Conservation (phyloP, 345 rosid genomes). For the Mallotus nudiflorus region DNA sequence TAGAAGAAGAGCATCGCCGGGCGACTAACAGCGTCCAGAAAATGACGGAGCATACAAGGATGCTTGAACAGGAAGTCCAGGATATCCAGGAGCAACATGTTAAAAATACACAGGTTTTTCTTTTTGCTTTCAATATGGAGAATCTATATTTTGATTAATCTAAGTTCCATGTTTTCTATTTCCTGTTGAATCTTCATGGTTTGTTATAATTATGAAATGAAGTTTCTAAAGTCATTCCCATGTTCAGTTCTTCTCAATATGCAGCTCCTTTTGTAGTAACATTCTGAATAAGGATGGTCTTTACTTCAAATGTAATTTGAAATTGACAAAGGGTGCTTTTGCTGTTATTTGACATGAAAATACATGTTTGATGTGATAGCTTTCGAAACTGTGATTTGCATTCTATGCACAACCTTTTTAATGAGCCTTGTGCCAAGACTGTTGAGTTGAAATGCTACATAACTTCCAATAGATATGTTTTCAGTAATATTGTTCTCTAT, state of each 20-base stretch:
- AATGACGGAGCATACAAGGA: conserved; percentile 43
- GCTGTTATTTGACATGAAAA: background rate
- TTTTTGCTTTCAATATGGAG: background rate
- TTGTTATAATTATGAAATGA: conserved; percentile 6
- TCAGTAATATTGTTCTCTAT: background rate
- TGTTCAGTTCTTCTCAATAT: background rate
- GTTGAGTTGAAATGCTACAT: background rate
- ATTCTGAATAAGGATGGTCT: background rate
- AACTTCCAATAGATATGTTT: background rate
- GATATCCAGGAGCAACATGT: conserved; percentile 73
- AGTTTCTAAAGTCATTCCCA: background rate
- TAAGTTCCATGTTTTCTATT: background rate
- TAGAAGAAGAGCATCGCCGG: conserved; percentile 52
- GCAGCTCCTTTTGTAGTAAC: background rate
- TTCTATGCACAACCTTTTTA: background rate
- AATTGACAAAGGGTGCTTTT: background rate
- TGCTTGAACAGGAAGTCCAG: conserved; percentile 60
- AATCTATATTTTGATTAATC: background rate
- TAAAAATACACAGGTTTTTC: conserved; percentile 76
- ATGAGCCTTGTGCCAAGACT: background rate
- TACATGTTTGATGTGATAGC: background rate
- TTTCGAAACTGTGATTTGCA: background rate
- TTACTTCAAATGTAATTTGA: background rate
- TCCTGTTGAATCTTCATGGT: background rate
- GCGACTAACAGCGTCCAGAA: conserved; percentile 38